These are phyloP conservation scores for Vitis hybrid DNA, from an alignment of 177 flowering plant genomes.

Conservation along the genomic window DNA sequence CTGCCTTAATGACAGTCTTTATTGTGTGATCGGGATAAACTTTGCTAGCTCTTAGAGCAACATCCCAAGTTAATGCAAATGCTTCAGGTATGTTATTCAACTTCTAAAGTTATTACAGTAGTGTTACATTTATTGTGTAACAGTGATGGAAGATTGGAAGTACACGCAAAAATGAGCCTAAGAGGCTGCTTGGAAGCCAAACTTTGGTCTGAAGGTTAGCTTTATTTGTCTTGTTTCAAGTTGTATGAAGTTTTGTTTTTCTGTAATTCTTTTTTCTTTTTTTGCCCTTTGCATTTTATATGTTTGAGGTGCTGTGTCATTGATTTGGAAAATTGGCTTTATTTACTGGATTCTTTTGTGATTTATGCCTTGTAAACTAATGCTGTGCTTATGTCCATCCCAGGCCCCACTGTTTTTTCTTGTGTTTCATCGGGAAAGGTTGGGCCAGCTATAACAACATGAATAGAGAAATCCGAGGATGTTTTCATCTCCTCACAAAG, in stretches of 20 bases:
- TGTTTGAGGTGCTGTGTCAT: no score
- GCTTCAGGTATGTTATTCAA: slow-evolving; percentile 72
- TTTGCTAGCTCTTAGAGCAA: slow-evolving; percentile 91
- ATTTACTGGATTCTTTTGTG: background rate
- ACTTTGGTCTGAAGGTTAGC: no score
- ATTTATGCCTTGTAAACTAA: background rate
- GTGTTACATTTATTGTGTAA: background rate
- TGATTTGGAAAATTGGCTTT: background rate
- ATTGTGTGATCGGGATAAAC: slow-evolving; percentile 87
- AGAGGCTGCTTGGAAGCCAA: no score
- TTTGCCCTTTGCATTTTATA: no score
- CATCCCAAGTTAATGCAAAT: slow-evolving; percentile 97
- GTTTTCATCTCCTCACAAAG: no score
- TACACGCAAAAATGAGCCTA: no score
- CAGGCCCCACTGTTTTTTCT: background rate
- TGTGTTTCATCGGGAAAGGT: slow-evolving; percentile 33
- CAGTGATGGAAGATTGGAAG: no score
- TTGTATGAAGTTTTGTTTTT: no score
- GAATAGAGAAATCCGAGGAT: background rate
- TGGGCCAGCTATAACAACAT: slow-evolving; percentile 39
- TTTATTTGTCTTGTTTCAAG: no score
- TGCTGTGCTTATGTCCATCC: background rate
- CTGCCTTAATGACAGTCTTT: slow-evolving; percentile 60
- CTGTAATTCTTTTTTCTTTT: no score
- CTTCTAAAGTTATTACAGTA: background rate